Evolutionary conservation across 148 eudicot species (phyloP), one percentile per base, ranked within the genome.

Genomic region (Polygonum aviculare): DNA sequence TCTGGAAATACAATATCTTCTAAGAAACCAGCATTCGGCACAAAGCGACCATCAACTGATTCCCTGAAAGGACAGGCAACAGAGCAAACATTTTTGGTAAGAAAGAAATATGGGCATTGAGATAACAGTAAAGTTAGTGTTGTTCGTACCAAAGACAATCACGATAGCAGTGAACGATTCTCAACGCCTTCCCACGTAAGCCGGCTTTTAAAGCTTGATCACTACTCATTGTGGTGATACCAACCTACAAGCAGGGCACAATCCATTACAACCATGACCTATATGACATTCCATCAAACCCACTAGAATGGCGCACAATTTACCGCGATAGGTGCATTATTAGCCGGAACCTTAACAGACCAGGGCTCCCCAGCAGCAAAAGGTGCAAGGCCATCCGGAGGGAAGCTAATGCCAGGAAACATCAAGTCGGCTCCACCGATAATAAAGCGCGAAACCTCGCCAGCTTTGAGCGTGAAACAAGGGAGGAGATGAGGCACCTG

Each of bases 381-480:
- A 38, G 92, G 80, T 26, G 96, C 94, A 55, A 89, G 85, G 76
- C 97, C 97, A 47, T 90, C 97, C 16, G 82, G 67, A 22, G 92
- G 91, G 67, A 94, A 79, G 26, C 51, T 81, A 78, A 94, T 90
- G 69, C 98, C 97, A 48, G 98, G 98, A 78, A 92, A 94, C 98
- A 94, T 94, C 80, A 94, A 86, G 82, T 94, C 98, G 52, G 98
- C 98, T 76, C 98, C 98, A 45, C 96, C 92, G 82, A 94, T 85
- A 36, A 94, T 72, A 83, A 80, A 94, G 76, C 93, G 96, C 77
- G 98, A 94, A 80, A 94, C 98, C 83, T 92, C 98, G 59, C 97
- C 96, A 63, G 92, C 94, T 88, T 88, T 94, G 50, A 94, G 78
- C 74, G 83, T 78, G 82, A 94, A 94, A 77, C 90, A 86, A 79